Base-by-base conservation (phyloP, 257 asterid genomes). In the Apocynum venetum region DNA sequence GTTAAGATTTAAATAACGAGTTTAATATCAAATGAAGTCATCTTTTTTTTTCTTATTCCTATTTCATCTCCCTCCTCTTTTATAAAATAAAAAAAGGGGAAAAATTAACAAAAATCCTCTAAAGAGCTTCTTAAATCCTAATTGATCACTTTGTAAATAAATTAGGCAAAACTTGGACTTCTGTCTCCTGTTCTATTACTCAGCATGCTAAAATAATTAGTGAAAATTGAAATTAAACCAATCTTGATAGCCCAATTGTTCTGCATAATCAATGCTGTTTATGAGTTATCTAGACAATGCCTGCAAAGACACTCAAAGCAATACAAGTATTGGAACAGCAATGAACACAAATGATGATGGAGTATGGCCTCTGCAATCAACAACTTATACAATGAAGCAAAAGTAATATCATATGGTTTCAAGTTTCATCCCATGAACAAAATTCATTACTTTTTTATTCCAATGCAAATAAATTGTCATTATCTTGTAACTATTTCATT, bases 231-330 rank as follows among this genome's bases (percentile, higher is more conserved):
- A 65, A 41, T n/a, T 8, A 13, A 66, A 40, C 51, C 51, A 66
- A 66, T 66, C 72, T 66, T 66, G 71, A 65, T 65, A 41, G n/a
- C 38, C 10, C 17, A 3, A 65, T 65, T 65, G 25, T 65, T 25
- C 48, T 14, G 11, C 10, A 13, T 11, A 13, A 65, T 65, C 46
- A 65, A 65, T 38, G 69, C 20, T 35, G 8, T 38, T 1, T 15
- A 65, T 65, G 48, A 67, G 72, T 17, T 67, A 8, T 41, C 72
- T 52, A 67, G 52, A 67, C 51, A 67, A 67, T 41, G 49, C 51
- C 72, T 66, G 72, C 31, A 67, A 65, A 41, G 52, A 67, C 49
- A 67, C 72, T 67, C 72, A 67, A 67, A 67, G 72, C 12, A 13
- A 38, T 11, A 14, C 71, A 36, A 64, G 71, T 36, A 66, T 40